These are phyloP conservation scores for Fragilariopsis cylindrus DNA, from an alignment of 108 stramenopile genomes.

Conservation along the genomic window DNA sequence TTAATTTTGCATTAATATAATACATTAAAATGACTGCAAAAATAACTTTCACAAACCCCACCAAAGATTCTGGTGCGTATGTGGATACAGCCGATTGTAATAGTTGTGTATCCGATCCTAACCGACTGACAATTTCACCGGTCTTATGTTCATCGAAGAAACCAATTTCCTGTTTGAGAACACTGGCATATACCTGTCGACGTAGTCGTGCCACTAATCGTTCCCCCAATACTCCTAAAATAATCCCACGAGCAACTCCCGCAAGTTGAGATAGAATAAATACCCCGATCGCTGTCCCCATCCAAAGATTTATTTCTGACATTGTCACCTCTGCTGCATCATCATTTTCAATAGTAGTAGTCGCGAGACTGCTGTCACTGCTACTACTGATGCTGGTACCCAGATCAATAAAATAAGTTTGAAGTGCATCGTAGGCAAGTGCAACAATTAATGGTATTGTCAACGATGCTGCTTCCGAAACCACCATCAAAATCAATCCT, in stretches of 20 bases:
- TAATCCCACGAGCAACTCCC: conserved; percentile 48
- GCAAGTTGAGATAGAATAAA: conserved; percentile 27
- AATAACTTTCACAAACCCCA: conserved; percentile 46
- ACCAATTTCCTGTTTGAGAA: conserved; percentile 78
- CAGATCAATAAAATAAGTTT: not conserved
- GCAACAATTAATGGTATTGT: conserved; percentile 48
- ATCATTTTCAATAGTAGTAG: not conserved
- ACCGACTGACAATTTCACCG: conserved; percentile 78
- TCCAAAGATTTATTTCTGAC: conserved; percentile 44
- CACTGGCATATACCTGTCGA: conserved; percentile 44
- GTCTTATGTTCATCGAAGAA: conserved; percentile 80
- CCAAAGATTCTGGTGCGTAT: conserved; percentile 54
- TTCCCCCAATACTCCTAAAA: conserved; percentile 64
- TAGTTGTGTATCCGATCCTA: conserved; percentile 66
- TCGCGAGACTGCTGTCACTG: not conserved
- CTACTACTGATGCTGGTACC: not conserved
- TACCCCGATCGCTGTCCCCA: conserved; percentile 42
- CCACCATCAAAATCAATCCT: conserved; percentile 39
- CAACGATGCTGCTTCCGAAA: conserved; percentile 37
- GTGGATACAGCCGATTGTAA: conserved; percentile 59
- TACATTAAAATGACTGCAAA: conserved; percentile 67
- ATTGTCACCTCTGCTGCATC: conserved; percentile 28
- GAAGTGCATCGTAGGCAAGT: conserved; percentile 47
- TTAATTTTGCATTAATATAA: conserved; percentile 56
- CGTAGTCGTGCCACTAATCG: conserved; percentile 76